Evolutionary conservation across 768 basidiomycete species (phyloP).

Genomic region (Termitomyces sp.): DNA sequence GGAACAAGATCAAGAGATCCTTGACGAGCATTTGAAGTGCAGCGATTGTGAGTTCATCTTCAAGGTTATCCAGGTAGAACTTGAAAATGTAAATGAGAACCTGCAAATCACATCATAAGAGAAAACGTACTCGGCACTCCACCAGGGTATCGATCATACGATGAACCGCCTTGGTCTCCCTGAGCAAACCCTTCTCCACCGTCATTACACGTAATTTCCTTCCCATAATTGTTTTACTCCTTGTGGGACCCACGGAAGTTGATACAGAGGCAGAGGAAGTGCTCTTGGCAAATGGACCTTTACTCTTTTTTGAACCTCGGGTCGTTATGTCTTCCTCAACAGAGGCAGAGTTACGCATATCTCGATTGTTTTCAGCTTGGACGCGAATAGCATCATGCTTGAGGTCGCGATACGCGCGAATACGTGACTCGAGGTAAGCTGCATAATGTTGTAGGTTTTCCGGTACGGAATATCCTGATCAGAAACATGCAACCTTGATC

Average conservation of each 20-base stretch:
- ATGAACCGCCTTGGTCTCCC: constrained; percentile 91
- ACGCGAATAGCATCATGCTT: constrained; percentile 93
- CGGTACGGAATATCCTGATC: constrained; percentile 75
- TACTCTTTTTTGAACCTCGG: constrained; percentile 17
- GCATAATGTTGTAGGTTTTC: constrained; percentile 87
- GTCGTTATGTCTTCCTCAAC: constrained; percentile 52
- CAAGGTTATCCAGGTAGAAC: constrained; percentile 93
- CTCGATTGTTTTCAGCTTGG: constrained; percentile 89
- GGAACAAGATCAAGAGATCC: constrained; percentile 91
- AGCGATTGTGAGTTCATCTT: constrained; percentile 85
- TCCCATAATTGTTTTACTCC: constrained; percentile 77
- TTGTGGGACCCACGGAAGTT: constrained; percentile 30
- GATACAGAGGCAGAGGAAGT: constrained; percentile 11
- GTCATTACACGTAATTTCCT: constrained; percentile 86
- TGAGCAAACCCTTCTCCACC: constrained; percentile 90
- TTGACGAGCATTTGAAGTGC: constrained; percentile 94
- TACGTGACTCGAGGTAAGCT: constrained; percentile 81
- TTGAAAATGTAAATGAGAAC: constrained; percentile 21
- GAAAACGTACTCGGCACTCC: constrained; percentile 74
- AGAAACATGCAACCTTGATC: neutral
- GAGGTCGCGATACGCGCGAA: constrained; percentile 81
- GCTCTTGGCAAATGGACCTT: constrained; percentile 19
- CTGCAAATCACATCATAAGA: neutral
- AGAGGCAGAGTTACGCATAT: constrained; percentile 60
- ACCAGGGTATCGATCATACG: constrained; percentile 83